Percentiles rank a stretch among this genome's conserved stretches.
phyloP scores from a whole-genome alignment of 306 rosid species.

The Prunus mongolica region DNA sequence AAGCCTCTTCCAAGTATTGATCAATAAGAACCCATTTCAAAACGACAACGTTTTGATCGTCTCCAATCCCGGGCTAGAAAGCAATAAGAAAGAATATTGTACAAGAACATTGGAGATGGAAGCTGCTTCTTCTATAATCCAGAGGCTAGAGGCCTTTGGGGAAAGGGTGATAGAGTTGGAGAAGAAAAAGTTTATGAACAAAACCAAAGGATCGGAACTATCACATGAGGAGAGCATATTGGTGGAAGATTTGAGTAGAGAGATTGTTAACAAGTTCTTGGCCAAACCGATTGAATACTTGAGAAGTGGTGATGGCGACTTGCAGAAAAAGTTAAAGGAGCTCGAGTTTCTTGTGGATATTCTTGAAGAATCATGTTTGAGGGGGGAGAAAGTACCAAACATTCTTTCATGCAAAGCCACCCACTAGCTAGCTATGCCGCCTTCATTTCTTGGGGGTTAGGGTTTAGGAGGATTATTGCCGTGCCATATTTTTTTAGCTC shows the following conservation, averaged over 20 bases:
- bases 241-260: not conserved
- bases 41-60: not conserved
- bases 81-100: not conserved
- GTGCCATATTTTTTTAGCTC: too few species aligned
- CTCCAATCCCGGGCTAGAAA: not conserved
- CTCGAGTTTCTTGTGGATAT: not conserved
- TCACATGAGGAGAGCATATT: not conserved
- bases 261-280: not conserved
- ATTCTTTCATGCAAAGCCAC: not conserved
- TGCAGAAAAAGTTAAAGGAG: not conserved
- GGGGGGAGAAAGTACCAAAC: not conserved
- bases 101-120: not conserved
- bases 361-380: not conserved
- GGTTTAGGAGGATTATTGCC: too few species aligned
- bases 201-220: not conserved
- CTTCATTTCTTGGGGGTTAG: too few species aligned
- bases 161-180: not conserved
- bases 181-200: not conserved
- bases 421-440: too few species aligned
- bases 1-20: not conserved
- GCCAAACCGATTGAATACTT: not conserved
- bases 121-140: not conserved
- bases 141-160: not conserved
- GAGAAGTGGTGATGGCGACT: not conserved
- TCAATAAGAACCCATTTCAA: not conserved